Evolutionary conservation across 805 yeast species (phyloP).

Genomic region (Metschnikowia matae): DNA sequence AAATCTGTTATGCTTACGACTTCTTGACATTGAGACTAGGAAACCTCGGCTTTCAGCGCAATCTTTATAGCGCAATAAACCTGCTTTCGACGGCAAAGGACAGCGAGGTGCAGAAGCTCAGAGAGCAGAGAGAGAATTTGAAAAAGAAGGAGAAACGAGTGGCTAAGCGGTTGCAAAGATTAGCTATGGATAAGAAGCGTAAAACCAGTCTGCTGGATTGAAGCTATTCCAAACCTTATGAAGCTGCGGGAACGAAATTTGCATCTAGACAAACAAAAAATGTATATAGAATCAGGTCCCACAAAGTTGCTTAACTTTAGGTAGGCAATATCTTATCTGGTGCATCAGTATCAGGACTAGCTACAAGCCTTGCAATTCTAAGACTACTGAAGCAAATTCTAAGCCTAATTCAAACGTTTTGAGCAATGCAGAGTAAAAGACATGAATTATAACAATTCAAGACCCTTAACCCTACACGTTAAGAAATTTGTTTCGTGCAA

Average conservation of each 20-base stretch:
- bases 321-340: neutral
- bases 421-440: no score
- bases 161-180: conserved; percentile 31
- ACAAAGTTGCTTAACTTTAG: neutral
- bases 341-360: neutral
- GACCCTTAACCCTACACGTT: neutral
- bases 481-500: no score
- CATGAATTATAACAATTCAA: no score
- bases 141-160: conserved; percentile 32
- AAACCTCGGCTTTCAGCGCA: conserved; percentile 26
- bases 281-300: neutral
- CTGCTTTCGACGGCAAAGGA: conserved; percentile 17
- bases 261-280: neutral
- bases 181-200: conserved; percentile 15
- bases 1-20: conserved; percentile 40
- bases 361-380: neutral
- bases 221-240: neutral
- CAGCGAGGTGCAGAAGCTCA: conserved; percentile 19
- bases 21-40: conserved; percentile 31
- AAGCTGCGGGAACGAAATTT: neutral
- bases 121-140: conserved; percentile 22
- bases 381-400: neutral
- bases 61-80: conserved; percentile 23
- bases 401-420: no score
- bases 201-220: neutral